phyloP scores from a whole-genome alignment of 164 flowering plant species.

The Piper longum region DNA sequence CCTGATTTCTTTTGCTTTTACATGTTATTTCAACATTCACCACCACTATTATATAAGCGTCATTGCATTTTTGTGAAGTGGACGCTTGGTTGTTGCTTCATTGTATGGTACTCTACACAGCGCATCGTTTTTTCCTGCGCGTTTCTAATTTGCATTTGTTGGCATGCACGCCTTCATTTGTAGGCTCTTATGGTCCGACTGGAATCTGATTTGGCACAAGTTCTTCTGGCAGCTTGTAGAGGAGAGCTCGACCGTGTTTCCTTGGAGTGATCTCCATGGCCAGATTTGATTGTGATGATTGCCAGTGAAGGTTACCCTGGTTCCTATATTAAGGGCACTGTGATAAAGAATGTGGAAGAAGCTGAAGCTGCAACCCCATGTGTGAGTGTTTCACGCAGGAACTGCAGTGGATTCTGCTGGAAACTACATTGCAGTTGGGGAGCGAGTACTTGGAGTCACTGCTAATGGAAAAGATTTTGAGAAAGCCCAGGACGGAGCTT shows the following conservation, averaged over 20 bases:
- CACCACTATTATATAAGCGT: too few relatives aligned
- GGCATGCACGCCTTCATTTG: not conserved
- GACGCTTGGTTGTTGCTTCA: too few relatives aligned
- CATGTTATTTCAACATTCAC: not conserved
- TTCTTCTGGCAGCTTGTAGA: conserved; percentile 74
- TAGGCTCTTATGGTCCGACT: conserved; percentile 91
- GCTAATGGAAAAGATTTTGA: conserved; percentile 9
- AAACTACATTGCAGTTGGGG: conserved; percentile 59
- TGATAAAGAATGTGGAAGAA: conserved; percentile 42
- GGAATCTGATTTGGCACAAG: conserved; percentile 83
- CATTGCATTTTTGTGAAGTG: too few relatives aligned
- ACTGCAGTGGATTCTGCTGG: conserved; percentile 39
- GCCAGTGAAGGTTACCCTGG: conserved; percentile 95
- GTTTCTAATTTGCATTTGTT: not conserved
- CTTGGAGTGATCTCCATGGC: conserved; percentile 67
- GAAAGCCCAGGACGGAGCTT: conserved; percentile 42
- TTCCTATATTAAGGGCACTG: conserved; percentile 51
- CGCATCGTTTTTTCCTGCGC: too few relatives aligned
- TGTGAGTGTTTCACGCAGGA: conserved; percentile 56
- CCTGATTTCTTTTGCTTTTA: not conserved
- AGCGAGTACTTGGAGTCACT: conserved; percentile 69
- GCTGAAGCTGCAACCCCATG: conserved; percentile 13
- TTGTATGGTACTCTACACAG: too few relatives aligned
- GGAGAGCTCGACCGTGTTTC: conserved; percentile 55
- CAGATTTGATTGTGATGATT: conserved; percentile 97